Conservation (phyloP, 352 stramenopile species). For the Phytophthora hibernalis region DNA sequence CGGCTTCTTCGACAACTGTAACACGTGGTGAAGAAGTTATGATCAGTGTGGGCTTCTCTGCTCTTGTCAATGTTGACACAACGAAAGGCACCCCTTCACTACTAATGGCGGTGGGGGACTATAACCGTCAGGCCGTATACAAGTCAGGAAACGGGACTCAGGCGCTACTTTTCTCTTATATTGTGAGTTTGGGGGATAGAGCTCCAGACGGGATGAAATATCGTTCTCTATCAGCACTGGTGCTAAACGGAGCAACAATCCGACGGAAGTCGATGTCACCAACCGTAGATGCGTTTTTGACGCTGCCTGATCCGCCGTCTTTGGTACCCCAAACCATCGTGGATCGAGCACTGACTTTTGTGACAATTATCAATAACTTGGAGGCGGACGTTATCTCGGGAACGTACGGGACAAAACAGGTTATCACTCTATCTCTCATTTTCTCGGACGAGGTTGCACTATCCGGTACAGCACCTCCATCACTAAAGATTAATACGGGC, state of each 20-base stretch:
- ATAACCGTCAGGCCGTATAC: slow-evolving; percentile 74
- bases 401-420: slow-evolving; percentile 75
- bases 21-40: slow-evolving; percentile 49
- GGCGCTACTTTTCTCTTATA: slow-evolving; percentile 72
- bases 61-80: slow-evolving; percentile 60
- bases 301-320: slow-evolving; percentile 53
- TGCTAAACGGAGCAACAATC: slow-evolving; percentile 73
- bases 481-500: slow-evolving; percentile 70
- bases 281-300: slow-evolving; percentile 64
- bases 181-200: slow-evolving; percentile 64
- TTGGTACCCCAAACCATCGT: slow-evolving; percentile 58
- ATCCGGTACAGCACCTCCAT: slow-evolving; percentile 42
- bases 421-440: slow-evolving; percentile 70
- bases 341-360: slow-evolving; percentile 46
- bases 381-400: slow-evolving; percentile 55
- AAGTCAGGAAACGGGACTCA: slow-evolving; percentile 56
- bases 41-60: slow-evolving; percentile 74
- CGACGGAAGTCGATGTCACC: slow-evolving; percentile 54
- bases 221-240: slow-evolving; percentile 47
- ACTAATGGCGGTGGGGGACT: slow-evolving; percentile 59
- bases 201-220: slow-evolving; percentile 63
- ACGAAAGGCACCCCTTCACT: slow-evolving; percentile 64
- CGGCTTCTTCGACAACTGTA: slow-evolving; percentile 48
- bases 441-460: slow-evolving; percentile 85
- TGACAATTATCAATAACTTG: slow-evolving; percentile 55